Percentiles rank a stretch among this genome's conserved stretches.
Conservation (phyloP, 2,329 filamentous ascomycete genomes). For the Fusarium sp. region DNA sequence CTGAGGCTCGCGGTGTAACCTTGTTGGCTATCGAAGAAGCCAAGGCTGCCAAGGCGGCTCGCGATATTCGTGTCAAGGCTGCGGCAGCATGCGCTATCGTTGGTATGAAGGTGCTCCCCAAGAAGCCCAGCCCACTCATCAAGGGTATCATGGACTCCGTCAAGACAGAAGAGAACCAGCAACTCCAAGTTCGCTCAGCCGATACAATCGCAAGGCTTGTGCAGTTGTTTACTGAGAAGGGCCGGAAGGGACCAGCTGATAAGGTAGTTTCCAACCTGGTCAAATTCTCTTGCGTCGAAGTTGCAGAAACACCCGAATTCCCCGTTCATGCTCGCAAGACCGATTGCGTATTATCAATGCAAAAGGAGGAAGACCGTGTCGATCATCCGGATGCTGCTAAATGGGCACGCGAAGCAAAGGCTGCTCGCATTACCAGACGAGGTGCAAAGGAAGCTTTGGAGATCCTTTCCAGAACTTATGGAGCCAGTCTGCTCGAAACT, state of each 20-base stretch:
- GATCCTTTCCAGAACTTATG: slow-evolving; percentile 84
- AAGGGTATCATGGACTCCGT: slow-evolving; percentile 99
- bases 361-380: slow-evolving; percentile 95
- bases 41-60: slow-evolving; percentile 79
- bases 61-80: slow-evolving; percentile 88
- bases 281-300: slow-evolving; percentile 98
- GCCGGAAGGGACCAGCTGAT: slow-evolving; percentile 87
- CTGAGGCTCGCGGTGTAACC: slow-evolving; percentile 79
- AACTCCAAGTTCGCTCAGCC: slow-evolving; percentile 88
- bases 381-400: slow-evolving; percentile 92
- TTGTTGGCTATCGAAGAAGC: slow-evolving; percentile 82
- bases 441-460: slow-evolving; percentile 96
- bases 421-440: slow-evolving; percentile 88
- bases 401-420: slow-evolving; percentile 89
- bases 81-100: slow-evolving; percentile 89
- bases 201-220: slow-evolving; percentile 86
- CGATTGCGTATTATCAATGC: slow-evolving; percentile 87
- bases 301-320: slow-evolving; percentile 97
- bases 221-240: slow-evolving; percentile 83
- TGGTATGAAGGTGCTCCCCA: slow-evolving; percentile 87
- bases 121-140: slow-evolving; percentile 92
- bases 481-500: slow-evolving; percentile 79
- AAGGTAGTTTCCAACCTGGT: slow-evolving; percentile 96
- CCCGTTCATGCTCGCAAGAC: slow-evolving; percentile 82
- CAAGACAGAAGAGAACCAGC: slow-evolving; percentile 91